Conservation (phyloP, 768 basidiomycete species). For the Agrocybe chaxingu region DNA sequence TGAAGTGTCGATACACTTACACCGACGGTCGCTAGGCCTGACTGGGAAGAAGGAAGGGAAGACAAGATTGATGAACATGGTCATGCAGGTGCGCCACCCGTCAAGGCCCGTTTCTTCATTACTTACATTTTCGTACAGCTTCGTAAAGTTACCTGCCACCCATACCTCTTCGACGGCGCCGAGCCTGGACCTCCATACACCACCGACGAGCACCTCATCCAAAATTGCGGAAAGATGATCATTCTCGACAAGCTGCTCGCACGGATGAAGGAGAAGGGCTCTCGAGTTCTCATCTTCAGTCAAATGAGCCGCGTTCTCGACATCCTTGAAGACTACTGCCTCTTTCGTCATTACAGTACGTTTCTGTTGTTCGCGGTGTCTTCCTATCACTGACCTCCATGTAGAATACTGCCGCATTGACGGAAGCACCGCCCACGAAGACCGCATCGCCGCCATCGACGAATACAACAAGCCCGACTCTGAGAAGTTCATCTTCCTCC, state of each 20-base stretch:
- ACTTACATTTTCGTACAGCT: constrained; percentile 34
- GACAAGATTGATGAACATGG: constrained; percentile 96
- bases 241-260: constrained; percentile 91
- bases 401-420: constrained; percentile 96
- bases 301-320: constrained; percentile 99
- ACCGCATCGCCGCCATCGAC: constrained; percentile 93
- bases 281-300: constrained; percentile 93
- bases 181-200: constrained; percentile 99
- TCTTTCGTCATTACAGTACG: constrained; percentile 87
- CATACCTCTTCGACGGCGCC: constrained; percentile 93
- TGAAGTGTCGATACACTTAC: not conserved
- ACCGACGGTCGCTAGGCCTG: constrained; percentile 45
- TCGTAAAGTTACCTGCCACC: constrained; percentile 87
- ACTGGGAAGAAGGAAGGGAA: constrained; percentile 99
- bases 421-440: constrained; percentile 93
- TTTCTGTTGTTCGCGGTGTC: constrained; percentile 6
- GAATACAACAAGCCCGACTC: constrained; percentile 94
- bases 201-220: constrained; percentile 92
- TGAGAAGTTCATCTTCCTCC: constrained; percentile 94
- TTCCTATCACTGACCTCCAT: constrained; percentile 1
- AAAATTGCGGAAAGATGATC: constrained; percentile 96
- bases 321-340: constrained; percentile 95
- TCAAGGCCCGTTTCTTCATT: not conserved
- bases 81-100: constrained; percentile 75
- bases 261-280: constrained; percentile 90